Conservation (phyloP, 2,329 filamentous ascomycete species). For the Arachnomyces sp. region DNA sequence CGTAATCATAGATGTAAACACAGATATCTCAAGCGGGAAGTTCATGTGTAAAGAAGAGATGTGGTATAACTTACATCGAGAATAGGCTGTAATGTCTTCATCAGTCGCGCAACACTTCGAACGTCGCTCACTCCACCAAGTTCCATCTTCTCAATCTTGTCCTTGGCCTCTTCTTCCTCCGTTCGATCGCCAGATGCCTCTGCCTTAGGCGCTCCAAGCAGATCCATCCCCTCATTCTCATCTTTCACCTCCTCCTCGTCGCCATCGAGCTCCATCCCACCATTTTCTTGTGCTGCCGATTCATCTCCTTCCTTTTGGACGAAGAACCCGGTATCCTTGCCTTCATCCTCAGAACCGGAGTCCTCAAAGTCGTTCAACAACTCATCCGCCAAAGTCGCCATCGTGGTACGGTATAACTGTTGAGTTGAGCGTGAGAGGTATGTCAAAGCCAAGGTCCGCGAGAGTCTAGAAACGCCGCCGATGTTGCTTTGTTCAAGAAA, state of each 20-base stretch:
- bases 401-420: conserved; percentile 39
- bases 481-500: background rate
- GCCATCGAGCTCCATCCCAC: conserved; percentile 52
- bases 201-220: background rate
- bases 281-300: conserved; percentile 22
- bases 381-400: conserved; percentile 90
- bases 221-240: conserved; percentile 51
- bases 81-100: conserved; percentile 72
- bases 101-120: conserved; percentile 67
- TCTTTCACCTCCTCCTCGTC: conserved; percentile 52
- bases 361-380: conserved; percentile 78
- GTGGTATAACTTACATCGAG: conserved; percentile 60
- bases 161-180: conserved; percentile 62
- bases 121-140: conserved; percentile 66
- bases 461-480: conserved; percentile 1
- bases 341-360: conserved; percentile 66
- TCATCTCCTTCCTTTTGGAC: conserved; percentile 27
- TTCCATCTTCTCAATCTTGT: conserved; percentile 75
- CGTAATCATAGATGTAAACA: conserved; percentile 54
- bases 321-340: conserved; percentile 47
- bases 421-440: conserved; percentile 1
- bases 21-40: conserved; percentile 22
- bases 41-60: conserved; percentile 16
- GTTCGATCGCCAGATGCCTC: conserved; percentile 38
- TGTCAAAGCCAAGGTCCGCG: background rate